Base-by-base conservation (phyloP, 805 yeast genomes). In the Metschnikowia picachoensis region DNA sequence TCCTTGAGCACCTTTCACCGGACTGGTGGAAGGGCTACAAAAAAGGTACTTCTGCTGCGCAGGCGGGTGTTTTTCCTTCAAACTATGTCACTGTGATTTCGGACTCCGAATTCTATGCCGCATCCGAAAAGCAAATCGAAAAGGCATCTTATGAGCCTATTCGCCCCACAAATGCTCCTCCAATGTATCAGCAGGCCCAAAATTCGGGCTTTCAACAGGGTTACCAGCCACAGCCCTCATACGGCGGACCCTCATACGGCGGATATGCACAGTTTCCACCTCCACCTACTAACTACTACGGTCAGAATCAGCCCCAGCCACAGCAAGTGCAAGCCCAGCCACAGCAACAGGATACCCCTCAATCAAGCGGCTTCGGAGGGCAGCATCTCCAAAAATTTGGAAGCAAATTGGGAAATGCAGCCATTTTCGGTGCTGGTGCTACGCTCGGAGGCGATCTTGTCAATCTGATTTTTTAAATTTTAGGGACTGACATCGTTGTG, bases 401-500 rank as follows among this genome's bases (percentile, higher is more conserved):
- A 25, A 76, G 86, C 52, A 85, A 87, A 66, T 69, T 91, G 48
- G 96, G 96, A 49, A 82, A 89, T 55, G 95, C 97, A n/a, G 91
- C 95, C 31, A 80, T 91, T 40, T 92, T 89, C 55, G 97, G 97
- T 66, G 97, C 96, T 9, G 98, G 98, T 73, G 96, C 97, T 34
- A 84, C 96, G 1, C 73, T 91, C 44, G 98, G 98, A 60, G 77
- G 87, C 37, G 89, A 86, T 58, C 57, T 92, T 42, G 87, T 91
- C 35, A 81, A 85, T 59, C 76, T 87, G 36, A 84, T 87, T 49
- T 82, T 85, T 56, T 82, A 67, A 34, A 20, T 25, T 1, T 28
- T 20, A 2, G 6, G 20, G 20, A 20, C 6, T 12, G 8, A 30
- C 13, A 8, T 6, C 8, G n/a, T 30, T 30, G n/a, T 30, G 33